Base-by-base conservation (phyloP, 164 flowering plant species). In the Magnolia sinica region DNA sequence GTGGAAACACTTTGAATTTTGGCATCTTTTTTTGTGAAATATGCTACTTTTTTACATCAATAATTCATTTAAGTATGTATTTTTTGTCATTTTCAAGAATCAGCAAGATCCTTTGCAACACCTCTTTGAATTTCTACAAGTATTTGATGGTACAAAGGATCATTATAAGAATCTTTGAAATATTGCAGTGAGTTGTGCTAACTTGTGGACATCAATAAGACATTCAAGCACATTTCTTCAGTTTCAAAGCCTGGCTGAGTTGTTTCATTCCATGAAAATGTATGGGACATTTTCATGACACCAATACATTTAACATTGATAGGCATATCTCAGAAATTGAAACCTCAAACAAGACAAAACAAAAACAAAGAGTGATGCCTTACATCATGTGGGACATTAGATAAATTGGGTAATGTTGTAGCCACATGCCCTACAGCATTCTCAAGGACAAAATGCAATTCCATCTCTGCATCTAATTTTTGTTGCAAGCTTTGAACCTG, bases 401-500 rank as follows among this genome's bases (percentile, higher is more conserved):
- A 75, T n/a, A 82, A 64, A 79, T 78, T 72, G 11, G 88, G 83
- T 29, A 83, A 71, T 67, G 80, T 27, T 31, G 63, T 18, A 64
- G 76, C 73, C 72, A 79, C 84, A 76, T 85, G 81, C 78, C 84
- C 86, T 61, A 87, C 65, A 14, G 88, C 91, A 79, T 80, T 79
- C 83, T 87, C 89, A 76, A 90, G 83, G 63, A 83, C 61, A 65
- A 74, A 75, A 80, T 83, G 96, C 78, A 92, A 72, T 74, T 89
- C 88, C 81, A 88, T 84, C 84, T 92, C 91, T 74, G 86, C 86
- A 75, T 74, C 82, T 72, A 92, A 79, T 81, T 87, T 79, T 75
- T 81, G 76, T 71, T 83, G 88, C 82, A 92, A 77, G 76, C 77
- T 87, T 72, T 77, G 80, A 50, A 92, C 89, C 96, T 92, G 79